Percentiles rank a stretch among this genome's conserved stretches.
phyloP scores from a whole-genome alignment of 345 rosid species.

The Camelina hispida region DNA sequence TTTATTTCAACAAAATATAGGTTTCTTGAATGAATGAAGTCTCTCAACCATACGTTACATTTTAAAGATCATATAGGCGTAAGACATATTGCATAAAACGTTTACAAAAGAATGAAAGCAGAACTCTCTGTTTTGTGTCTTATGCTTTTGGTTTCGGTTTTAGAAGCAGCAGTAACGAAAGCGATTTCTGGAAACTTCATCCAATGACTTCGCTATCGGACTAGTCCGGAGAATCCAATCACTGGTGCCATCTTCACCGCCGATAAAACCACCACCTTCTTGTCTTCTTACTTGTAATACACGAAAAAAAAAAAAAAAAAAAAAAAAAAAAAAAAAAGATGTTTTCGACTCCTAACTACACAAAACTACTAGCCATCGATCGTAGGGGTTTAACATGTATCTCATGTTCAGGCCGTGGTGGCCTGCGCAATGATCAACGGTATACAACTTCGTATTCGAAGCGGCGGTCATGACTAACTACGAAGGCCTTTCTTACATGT shows the following conservation, averaged over 20 bases:
- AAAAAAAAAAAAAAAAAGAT: no score
- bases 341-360: constrained; percentile 44
- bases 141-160: constrained; percentile 12
- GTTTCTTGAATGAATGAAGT: background rate
- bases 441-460: constrained; percentile 50
- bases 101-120: background rate
- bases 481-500: constrained; percentile 54
- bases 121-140: background rate
- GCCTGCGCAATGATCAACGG: constrained; percentile 49
- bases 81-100: background rate
- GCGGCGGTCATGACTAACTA: constrained; percentile 60
- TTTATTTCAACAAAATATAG: background rate
- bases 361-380: constrained; percentile 32
- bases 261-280: constrained; percentile 9
- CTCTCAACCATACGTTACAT: background rate
- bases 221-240: constrained; percentile 12
- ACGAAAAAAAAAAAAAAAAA: constrained; percentile 51
- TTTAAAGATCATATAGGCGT: background rate
- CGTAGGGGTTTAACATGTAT: constrained; percentile 37
- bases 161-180: background rate
- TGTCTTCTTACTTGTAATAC: constrained; percentile 34
- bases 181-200: background rate
- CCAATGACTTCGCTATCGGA: background rate
- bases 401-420: constrained; percentile 53
- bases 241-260: background rate